Evolutionary conservation across 2,329 filamentous ascomycete genomes (phyloP), one percentile per base, ranked within the genome.

Genomic region (Penicillium sp.): DNA sequence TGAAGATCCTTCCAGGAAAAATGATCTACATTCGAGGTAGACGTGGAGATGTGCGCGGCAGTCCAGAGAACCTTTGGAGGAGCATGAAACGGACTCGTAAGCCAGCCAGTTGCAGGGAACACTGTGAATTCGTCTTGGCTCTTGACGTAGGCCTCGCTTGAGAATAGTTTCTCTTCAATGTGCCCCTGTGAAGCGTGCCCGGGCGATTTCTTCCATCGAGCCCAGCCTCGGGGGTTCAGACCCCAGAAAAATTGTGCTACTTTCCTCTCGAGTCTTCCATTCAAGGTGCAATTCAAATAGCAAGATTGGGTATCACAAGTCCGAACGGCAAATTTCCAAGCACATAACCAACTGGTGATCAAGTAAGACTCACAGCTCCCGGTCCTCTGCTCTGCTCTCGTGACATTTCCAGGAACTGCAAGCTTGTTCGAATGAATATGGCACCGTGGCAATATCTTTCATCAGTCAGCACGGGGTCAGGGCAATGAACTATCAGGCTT

Each of bases 351-450:
- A 16, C 2, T 5, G 20, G 6, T 40, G 18, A 36, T 40, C 38
- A 40, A 36, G 14, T 11, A 36, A 40, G 38, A 40, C 22, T 40
- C 38, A 40, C 11, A 14, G 38, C 4, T 1, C 38, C 38, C 14
- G 38, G 7, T 3, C 38, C 38, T 14, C 38, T 24, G 4, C 20
- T 40, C 38, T 25, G 11, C n/a, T 40, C 38, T 22, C 38, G 38
- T 39, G 49, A 27, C 24, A 46, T 25, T 43, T 46, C 44, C 18
- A 46, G 9, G 14, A 46, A 51, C 24, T 51, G 49, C 25, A 46
- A 44, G 11, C 38, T 35, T 14, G 49, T 28, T 27, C 43, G 43
- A 2, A 51, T 28, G 13, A 45, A 51, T 33, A 51, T 36, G 1
- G 39, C 13, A n/a, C 44, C 44, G n/a, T 46, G 44, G 31, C 45